A percentile compares a stretch with the other conserved stretches of the same genome.
Conservation (phyloP, 2,329 filamentous ascomycete genomes). For the Aspergillus quadricinctus region DNA sequence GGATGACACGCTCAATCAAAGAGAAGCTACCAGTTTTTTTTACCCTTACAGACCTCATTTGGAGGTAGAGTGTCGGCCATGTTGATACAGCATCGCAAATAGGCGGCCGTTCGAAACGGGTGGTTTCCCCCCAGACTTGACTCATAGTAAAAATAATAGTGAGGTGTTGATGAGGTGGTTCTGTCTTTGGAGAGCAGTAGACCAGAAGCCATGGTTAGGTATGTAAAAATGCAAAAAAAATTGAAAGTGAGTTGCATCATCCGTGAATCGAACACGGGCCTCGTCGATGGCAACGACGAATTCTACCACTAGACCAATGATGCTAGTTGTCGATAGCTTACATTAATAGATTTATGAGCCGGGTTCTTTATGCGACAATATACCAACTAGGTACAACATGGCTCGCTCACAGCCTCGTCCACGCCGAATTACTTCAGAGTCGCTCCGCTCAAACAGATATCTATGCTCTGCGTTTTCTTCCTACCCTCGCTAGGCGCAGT, state of each 20-base stretch:
- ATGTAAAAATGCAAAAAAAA: constrained; percentile 3
- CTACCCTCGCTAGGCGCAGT: no score
- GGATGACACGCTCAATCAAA: constrained; percentile 89
- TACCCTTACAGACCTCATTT: constrained; percentile 12
- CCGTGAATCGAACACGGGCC: constrained; percentile 47
- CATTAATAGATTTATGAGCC: no score
- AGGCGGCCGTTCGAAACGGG: no score
- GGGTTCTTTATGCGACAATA: no score
- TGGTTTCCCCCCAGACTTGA: neutral
- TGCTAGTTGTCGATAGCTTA: constrained; percentile 17
- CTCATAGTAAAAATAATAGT: neutral
- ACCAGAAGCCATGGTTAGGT: no score
- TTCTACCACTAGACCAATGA: constrained; percentile 45
- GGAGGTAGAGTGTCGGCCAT: constrained; percentile 1
- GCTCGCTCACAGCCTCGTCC: no score
- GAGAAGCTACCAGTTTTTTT: constrained; percentile 70
- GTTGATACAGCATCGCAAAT: no score
- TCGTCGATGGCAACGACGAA: constrained; percentile 45
- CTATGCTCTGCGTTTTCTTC: no score
- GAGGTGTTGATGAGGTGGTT: neutral
- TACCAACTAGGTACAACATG: no score
- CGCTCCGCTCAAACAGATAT: no score
- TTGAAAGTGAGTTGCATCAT: constrained; percentile 26
- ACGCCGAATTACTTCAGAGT: no score
- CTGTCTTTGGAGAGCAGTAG: neutral